Conservation (phyloP, 1,139 yeast genomes). For the Suhomyces chickasaworum region DNA sequence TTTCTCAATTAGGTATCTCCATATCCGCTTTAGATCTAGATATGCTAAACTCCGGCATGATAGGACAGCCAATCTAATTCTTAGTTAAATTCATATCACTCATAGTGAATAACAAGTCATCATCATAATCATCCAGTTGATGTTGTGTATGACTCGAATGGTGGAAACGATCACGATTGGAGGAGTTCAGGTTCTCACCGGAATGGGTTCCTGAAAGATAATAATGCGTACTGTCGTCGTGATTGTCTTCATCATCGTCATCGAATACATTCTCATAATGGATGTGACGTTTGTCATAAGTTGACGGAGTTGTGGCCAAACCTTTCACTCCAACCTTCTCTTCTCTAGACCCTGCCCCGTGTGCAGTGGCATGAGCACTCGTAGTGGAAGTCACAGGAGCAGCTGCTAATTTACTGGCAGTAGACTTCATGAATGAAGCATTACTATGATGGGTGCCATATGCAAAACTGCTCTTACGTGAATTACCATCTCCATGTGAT, state of each 20-base stretch:
- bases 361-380: constrained; percentile 25
- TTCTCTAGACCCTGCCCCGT: constrained; percentile 7
- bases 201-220: constrained; percentile 7
- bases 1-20: not conserved
- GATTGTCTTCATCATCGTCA: constrained; percentile 51
- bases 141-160: constrained; percentile 3
- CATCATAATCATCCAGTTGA: constrained; percentile 61
- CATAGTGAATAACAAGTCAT: constrained; percentile 83
- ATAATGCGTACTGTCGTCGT: constrained; percentile 3
- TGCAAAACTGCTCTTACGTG: constrained; percentile 13
- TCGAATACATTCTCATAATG: constrained; percentile 55
- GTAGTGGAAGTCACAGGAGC: constrained; percentile 28
- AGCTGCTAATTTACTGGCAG: constrained; percentile 20
- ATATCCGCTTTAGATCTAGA: not conserved
- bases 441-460: constrained; percentile 17
- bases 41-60: not conserved
- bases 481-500: constrained; percentile 9
- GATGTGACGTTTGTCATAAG: constrained; percentile 28
- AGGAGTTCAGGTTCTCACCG: constrained; percentile 11
- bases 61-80: constrained; percentile 9
- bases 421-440: constrained; percentile 21
- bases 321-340: constrained; percentile 27
- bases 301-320: constrained; percentile 42
- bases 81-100: constrained; percentile 74
- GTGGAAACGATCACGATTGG: constrained; percentile 5